Evolutionary conservation across 2,329 filamentous ascomycete genomes (phyloP).

Genomic region (Fusarium sp.): DNA sequence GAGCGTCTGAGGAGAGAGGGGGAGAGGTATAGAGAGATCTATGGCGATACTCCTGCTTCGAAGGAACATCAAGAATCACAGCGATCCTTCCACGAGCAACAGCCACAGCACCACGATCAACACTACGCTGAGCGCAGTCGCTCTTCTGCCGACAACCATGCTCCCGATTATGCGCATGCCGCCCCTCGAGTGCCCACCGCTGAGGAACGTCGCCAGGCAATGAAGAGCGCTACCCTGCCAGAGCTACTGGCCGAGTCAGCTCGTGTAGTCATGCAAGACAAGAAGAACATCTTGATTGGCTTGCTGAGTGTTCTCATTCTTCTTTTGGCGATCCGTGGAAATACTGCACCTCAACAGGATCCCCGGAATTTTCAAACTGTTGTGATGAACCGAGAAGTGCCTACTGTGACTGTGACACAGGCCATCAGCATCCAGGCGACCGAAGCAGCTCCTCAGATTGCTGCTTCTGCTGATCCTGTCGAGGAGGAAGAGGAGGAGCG

Average conservation of each 20-base stretch:
- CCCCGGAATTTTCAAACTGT: conserved; percentile 44
- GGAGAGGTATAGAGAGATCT: conserved; percentile 62
- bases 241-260: conserved; percentile 63
- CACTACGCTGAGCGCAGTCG: conserved; percentile 45
- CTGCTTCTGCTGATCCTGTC: conserved; percentile 11
- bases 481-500: conserved; percentile 14
- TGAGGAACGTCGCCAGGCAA: conserved; percentile 41
- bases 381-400: conserved; percentile 33
- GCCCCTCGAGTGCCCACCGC: conserved; percentile 16
- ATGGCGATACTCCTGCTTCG: conserved; percentile 40
- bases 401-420: conserved; percentile 41
- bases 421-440: conserved; percentile 10
- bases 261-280: conserved; percentile 63
- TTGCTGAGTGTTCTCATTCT: conserved; percentile 63
- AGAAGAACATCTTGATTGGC: conserved; percentile 66
- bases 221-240: conserved; percentile 58
- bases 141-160: conserved; percentile 23
- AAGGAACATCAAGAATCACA: conserved; percentile 6
- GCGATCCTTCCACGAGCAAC: conserved; percentile 9
- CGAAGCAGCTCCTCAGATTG: background rate
- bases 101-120: conserved; percentile 17
- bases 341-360: conserved; percentile 27
- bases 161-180: conserved; percentile 12
- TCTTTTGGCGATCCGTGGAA: conserved; percentile 54
- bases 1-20: conserved; percentile 55